Evolutionary conservation across 768 basidiomycete species (phyloP).

Genomic region (Pseudohyphozyma bogoriensis): DNA sequence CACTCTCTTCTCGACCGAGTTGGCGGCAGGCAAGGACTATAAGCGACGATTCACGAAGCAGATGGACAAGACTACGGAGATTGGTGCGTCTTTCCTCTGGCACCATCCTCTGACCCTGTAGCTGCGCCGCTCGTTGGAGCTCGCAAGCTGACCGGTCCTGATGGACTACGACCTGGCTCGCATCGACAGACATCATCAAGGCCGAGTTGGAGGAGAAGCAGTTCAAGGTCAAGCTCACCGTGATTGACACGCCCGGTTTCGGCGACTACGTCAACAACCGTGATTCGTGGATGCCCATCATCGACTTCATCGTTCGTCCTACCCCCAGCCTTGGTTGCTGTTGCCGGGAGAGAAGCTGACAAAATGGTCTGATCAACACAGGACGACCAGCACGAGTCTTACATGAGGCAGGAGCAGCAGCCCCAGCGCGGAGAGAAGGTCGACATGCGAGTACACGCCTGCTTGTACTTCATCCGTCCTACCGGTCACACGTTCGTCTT

Average conservation of each 20-base stretch:
- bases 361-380: too few relatives aligned
- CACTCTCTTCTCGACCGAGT: constrained; percentile 95
- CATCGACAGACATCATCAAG: constrained; percentile 74
- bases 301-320: constrained; percentile 66
- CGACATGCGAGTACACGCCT: constrained; percentile 90
- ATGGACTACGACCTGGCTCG: constrained; percentile 40
- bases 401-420: constrained; percentile 79
- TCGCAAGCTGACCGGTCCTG: not conserved
- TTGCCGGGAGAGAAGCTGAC: constrained; percentile 47
- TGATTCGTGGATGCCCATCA: constrained; percentile 94
- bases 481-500: constrained; percentile 83
- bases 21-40: constrained; percentile 87
- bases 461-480: constrained; percentile 90
- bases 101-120: too few relatives aligned
- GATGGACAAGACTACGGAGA: constrained; percentile 93
- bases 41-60: constrained; percentile 80
- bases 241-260: constrained; percentile 97
- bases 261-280: constrained; percentile 99
- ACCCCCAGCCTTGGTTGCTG: not conserved
- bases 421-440: constrained; percentile 90
- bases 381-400: constrained; percentile 43
- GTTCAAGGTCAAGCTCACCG: constrained; percentile 98
- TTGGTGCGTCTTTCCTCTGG: constrained; percentile 13
- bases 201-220: constrained; percentile 97
- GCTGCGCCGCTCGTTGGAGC: not conserved